Evolutionary conservation across 179 eudicot genomes (phyloP).

Genomic region (Drosera spatulata): DNA sequence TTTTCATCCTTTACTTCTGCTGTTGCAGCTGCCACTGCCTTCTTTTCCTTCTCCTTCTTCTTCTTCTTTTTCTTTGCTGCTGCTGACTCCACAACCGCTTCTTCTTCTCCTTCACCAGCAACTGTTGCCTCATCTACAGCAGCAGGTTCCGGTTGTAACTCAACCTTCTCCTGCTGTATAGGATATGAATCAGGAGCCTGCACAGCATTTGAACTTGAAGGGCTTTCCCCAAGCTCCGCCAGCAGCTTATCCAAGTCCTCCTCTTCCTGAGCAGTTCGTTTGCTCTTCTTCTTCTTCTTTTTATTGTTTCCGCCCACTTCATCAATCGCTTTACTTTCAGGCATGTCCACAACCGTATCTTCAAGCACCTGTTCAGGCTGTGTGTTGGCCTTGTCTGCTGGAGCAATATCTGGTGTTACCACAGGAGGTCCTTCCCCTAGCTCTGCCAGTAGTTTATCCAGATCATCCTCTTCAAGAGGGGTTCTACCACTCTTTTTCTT

Average conservation of each 20-base stretch:
- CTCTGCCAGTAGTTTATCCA: slow-evolving; percentile 76
- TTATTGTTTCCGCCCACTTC: slow-evolving; percentile 45
- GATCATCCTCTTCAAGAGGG: slow-evolving; percentile 77
- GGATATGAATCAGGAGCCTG: slow-evolving; percentile 11
- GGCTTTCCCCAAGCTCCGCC: slow-evolving; percentile 75
- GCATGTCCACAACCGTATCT: no score
- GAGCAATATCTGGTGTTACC: no score
- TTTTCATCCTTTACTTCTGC: slow-evolving; percentile 31
- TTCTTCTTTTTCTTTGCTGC: slow-evolving; percentile 90
- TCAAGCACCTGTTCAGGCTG: no score
- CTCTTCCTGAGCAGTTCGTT: slow-evolving; percentile 73
- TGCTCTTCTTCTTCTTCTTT: slow-evolving; percentile 86
- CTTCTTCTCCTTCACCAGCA: slow-evolving; percentile 54
- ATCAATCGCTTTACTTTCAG: slow-evolving; percentile 10
- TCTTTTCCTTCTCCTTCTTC: slow-evolving; percentile 67
- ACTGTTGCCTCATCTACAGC: slow-evolving; percentile 21
- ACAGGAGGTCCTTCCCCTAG: slow-evolving; percentile 54
- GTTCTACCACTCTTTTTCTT: slow-evolving; percentile 85
- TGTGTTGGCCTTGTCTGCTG: no score
- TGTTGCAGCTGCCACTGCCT: slow-evolving; percentile 36
- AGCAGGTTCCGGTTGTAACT: slow-evolving; percentile 30
- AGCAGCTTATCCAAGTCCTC: slow-evolving; percentile 76
- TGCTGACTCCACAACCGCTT: slow-evolving; percentile 55
- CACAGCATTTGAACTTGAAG: slow-evolving; percentile 33
- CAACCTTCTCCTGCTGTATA: slow-evolving; percentile 27